Base-by-base conservation (phyloP, 768 basidiomycete species). In the Suillus occidentalis region DNA sequence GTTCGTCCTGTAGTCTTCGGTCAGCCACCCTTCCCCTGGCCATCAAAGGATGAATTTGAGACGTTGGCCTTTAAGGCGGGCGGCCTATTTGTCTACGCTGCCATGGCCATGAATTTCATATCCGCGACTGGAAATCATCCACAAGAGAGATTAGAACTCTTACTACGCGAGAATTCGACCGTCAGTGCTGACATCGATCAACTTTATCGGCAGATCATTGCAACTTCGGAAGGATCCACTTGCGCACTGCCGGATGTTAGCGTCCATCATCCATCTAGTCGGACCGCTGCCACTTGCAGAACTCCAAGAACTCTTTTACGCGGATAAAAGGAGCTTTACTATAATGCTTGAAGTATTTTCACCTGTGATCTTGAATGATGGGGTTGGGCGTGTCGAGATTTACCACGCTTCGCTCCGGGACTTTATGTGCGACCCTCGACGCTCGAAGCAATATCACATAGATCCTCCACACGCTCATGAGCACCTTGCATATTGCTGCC, bases 81-180 rank as follows among this genome's bases (percentile, higher is more conserved):
- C 12, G 69, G 67, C 6, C 60, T 63, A 1, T 71, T 70, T 34
- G 52, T 71, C 2, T 71, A 70, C n/a, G 65, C 70, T 3, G 60
- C 67, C 9, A 71, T 67, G 18, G 64, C 67, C 22, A 25, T 70
- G 34, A 68, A 63, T 63, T 71, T 68, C 13, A 63, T 71, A 14
- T 56, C 61, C 13, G 59, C 66, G 36, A 28, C 34, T 55, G 53
- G 53, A 12, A 20, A 55, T 6, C 18, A 36, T 13, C 53, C 53
- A 18, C 53, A 34, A 34, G 20, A 36, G 20, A 56, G 34, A 20
- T 13, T 56, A n/a, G 55, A 56, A 13, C 20, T 56, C 55, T 56
- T 36, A 36, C n/a, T 56, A 6, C 55, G 13, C 31, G n/a, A 36
- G 34, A 13, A 12, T 20, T n/a, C 34, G 6, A 56, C 34, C n/a